These are phyloP conservation scores for Cicer bijugum DNA, from an alignment of 306 rosid species.

Conservation along the genomic window DNA sequence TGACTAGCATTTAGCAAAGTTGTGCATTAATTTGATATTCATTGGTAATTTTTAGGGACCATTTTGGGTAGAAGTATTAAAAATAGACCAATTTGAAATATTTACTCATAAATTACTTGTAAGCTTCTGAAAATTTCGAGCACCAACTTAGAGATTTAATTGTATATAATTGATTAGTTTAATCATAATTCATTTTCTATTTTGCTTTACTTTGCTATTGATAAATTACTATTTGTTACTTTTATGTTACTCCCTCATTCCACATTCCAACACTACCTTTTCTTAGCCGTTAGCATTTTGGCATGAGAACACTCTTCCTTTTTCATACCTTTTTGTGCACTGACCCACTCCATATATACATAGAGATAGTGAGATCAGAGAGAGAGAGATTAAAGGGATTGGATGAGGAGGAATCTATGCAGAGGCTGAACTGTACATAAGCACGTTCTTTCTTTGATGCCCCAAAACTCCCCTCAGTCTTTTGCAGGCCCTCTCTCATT, in stretches of 20 bases:
- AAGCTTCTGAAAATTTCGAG: background rate
- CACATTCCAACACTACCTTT: conserved; percentile 34
- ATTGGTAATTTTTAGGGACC: background rate
- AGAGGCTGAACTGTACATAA: conserved; percentile 53
- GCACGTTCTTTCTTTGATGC: conserved; percentile 64
- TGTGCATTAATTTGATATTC: background rate
- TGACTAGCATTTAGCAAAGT: background rate
- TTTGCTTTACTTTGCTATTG: background rate
- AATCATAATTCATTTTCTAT: background rate
- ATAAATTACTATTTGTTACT: conserved; percentile 30
- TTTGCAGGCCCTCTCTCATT: conserved; percentile 47
- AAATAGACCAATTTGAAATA: background rate
- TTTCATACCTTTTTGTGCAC: conserved; percentile 44
- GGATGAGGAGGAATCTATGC: conserved; percentile 67
- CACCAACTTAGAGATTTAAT: background rate
- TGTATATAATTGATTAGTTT: background rate
- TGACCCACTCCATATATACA: conserved; percentile 36
- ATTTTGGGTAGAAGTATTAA: background rate
- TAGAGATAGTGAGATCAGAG: background rate
- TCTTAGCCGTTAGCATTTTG: conserved; percentile 45
- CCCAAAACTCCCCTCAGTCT: conserved; percentile 52
- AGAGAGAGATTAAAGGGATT: conserved; percentile 42
- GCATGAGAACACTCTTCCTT: conserved; percentile 34
- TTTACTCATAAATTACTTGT: background rate
- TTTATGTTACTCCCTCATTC: conserved; percentile 10